phyloP scores from a whole-genome alignment of 495 filamentous ascomycete species.

The Daldinia caldariorum region DNA sequence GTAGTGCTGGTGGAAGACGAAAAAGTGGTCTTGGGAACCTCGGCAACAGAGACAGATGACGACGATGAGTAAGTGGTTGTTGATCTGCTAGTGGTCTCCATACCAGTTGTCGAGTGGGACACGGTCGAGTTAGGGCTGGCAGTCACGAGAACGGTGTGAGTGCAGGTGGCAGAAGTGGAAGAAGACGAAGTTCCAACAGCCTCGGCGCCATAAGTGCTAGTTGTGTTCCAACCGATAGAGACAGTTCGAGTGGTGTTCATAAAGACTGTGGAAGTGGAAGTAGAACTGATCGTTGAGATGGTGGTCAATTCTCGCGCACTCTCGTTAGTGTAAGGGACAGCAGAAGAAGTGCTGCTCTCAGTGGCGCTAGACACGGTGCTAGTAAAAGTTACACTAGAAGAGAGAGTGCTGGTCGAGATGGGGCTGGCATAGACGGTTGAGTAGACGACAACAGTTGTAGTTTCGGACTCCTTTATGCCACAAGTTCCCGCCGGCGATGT shows the following conservation, averaged over 20 bases:
- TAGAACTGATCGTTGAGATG: neutral
- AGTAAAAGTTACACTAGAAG: neutral
- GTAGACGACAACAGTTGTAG: constrained; percentile 30
- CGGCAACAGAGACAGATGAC: neutral
- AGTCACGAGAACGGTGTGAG: constrained; percentile 10
- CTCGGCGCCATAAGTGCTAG: constrained; percentile 2
- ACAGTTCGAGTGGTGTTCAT: constrained; percentile 8
- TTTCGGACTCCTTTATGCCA: constrained; percentile 20
- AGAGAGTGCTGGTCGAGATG: neutral
- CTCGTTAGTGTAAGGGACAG: neutral
- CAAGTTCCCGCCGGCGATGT: constrained; percentile 22
- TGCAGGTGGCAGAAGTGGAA: constrained; percentile 3
- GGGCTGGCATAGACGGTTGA: constrained; percentile 35
- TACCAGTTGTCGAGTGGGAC: constrained; percentile 13
- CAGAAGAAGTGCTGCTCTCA: constrained; percentile 2
- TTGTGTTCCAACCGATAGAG: constrained; percentile 5
- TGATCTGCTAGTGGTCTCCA: constrained; percentile 20
- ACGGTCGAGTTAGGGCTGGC: constrained; percentile 10
- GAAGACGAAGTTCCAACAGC: constrained; percentile 9
- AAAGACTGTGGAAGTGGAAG: constrained; percentile 10
- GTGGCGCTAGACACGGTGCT: neutral
- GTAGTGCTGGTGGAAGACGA: neutral
- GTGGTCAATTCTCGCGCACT: neutral
- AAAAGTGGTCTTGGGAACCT: neutral
- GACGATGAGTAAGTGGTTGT: constrained; percentile 3